Evolutionary conservation across 352 stramenopile genomes (phyloP).

Genomic region (Phytophthora lateralis): DNA sequence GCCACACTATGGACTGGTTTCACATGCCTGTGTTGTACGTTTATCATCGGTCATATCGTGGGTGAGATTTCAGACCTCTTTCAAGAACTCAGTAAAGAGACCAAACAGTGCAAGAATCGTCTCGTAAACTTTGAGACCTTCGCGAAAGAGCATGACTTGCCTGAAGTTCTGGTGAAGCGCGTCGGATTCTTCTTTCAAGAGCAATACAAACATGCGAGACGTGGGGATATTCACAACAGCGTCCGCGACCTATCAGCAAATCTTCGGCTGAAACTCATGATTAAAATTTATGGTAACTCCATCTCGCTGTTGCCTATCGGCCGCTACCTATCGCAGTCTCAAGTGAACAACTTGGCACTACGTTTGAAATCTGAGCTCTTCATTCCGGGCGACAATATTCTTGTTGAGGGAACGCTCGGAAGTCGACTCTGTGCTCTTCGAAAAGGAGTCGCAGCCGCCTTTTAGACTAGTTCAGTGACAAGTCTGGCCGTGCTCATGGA

Average conservation of each 20-base stretch:
- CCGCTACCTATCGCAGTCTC: conserved; percentile 53
- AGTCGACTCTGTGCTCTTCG: conserved; percentile 63
- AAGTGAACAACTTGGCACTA: conserved; percentile 73
- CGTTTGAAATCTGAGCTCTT: conserved; percentile 68
- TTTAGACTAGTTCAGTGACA: conserved; percentile 57
- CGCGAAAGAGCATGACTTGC: conserved; percentile 62
- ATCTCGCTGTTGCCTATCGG: conserved; percentile 61
- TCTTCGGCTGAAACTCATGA: conserved; percentile 73
- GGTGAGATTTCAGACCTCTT: conserved; percentile 79
- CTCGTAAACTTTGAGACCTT: conserved; percentile 80
- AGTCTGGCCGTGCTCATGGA: conserved; percentile 63
- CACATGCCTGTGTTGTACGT: conserved; percentile 68
- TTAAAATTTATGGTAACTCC: conserved; percentile 66
- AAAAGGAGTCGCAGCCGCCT: conserved; percentile 55
- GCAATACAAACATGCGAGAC: conserved; percentile 58
- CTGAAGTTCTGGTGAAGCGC: conserved; percentile 48
- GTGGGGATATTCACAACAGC: conserved; percentile 47
- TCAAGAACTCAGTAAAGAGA: conserved; percentile 72
- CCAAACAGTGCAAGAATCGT: conserved; percentile 68
- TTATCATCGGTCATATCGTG: conserved; percentile 80
- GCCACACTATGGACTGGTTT: conserved; percentile 64
- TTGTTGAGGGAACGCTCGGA: conserved; percentile 63
- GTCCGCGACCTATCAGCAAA: conserved; percentile 72
- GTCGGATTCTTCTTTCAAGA: conserved; percentile 66
- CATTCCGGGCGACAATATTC: conserved; percentile 69